Conservation (phyloP, 768 basidiomycete species). For the Xanthoconium stramineum region DNA sequence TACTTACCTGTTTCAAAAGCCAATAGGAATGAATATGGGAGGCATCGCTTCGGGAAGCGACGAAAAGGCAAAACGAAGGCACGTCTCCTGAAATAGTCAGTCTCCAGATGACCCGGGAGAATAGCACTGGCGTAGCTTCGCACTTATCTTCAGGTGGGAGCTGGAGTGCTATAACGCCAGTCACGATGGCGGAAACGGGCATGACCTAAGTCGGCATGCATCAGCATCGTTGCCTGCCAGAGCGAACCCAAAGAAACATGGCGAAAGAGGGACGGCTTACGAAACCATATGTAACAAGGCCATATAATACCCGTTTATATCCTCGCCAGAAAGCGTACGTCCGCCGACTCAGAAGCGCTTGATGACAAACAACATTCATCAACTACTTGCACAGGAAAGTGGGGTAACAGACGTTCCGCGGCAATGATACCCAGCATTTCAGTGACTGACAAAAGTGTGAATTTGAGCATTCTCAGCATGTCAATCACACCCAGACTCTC, state of each 20-base stretch:
- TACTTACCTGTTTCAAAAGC: constrained; percentile 8
- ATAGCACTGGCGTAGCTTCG: neutral
- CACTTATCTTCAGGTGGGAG: constrained; percentile 1
- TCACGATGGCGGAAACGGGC: neutral
- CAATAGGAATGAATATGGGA: constrained; percentile 7
- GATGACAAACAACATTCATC: neutral
- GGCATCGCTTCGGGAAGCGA: neutral
- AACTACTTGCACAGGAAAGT: neutral
- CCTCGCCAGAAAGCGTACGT: constrained; percentile 22
- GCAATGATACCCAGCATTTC: constrained; percentile 4
- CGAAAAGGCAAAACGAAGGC: neutral
- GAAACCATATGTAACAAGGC: constrained; percentile 5
- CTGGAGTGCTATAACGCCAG: neutral
- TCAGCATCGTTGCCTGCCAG: no score
- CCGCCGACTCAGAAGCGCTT: constrained; percentile 17
- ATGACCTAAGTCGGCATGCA: neutral
- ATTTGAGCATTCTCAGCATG: neutral
- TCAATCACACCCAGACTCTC: constrained; percentile 4
- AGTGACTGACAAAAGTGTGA: constrained; percentile 1
- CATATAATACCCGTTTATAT: constrained; percentile 8
- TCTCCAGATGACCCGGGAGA: no score
- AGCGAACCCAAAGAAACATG: no score
- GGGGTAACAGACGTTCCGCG: constrained; percentile 5
- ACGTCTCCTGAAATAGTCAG: no score
- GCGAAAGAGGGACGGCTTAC: constrained; percentile 4